Conservation (phyloP, 495 filamentous ascomycete species). For the Penicillium longicatenatum region DNA sequence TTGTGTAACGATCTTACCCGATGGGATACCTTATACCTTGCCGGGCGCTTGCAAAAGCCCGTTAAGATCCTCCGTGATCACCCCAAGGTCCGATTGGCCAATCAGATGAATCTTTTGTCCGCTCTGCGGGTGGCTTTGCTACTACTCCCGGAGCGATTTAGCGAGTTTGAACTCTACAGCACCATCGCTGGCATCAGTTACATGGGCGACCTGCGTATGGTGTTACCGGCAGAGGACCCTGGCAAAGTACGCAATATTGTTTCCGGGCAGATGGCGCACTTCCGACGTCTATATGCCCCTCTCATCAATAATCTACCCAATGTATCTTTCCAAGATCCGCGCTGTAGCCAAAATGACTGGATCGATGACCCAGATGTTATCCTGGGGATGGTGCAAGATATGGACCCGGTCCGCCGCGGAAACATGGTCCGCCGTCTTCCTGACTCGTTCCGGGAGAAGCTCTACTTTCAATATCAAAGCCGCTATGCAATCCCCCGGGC, state of each 20-base stretch:
- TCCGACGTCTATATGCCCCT: constrained; percentile 85
- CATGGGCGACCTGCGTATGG: constrained; percentile 92
- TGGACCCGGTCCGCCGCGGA: constrained; percentile 83
- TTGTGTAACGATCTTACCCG: constrained; percentile 80
- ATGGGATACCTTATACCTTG: constrained; percentile 93
- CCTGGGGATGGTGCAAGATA: constrained; percentile 74
- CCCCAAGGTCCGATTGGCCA: constrained; percentile 83
- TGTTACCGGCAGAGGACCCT: constrained; percentile 83
- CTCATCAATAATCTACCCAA: constrained; percentile 90
- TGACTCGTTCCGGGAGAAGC: constrained; percentile 78
- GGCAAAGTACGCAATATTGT: constrained; percentile 94
- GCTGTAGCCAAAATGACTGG: constrained; percentile 63
- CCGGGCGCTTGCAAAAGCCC: constrained; percentile 92
- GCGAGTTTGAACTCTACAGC: constrained; percentile 82
- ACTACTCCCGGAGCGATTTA: constrained; percentile 79
- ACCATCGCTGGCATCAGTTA: constrained; percentile 92
- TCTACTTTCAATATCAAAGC: constrained; percentile 92
- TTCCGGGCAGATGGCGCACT: constrained; percentile 83
- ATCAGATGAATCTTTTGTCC: constrained; percentile 92
- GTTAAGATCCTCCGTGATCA: constrained; percentile 97
- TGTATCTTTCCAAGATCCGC: constrained; percentile 72
- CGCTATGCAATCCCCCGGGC: constrained; percentile 81
- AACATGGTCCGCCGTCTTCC: constrained; percentile 96
- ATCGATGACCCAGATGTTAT: constrained; percentile 62
- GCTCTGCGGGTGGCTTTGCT: constrained; percentile 88